Conservation (phyloP, 1,284 basidiomycete species). For the Leccinum subrobustum region DNA sequence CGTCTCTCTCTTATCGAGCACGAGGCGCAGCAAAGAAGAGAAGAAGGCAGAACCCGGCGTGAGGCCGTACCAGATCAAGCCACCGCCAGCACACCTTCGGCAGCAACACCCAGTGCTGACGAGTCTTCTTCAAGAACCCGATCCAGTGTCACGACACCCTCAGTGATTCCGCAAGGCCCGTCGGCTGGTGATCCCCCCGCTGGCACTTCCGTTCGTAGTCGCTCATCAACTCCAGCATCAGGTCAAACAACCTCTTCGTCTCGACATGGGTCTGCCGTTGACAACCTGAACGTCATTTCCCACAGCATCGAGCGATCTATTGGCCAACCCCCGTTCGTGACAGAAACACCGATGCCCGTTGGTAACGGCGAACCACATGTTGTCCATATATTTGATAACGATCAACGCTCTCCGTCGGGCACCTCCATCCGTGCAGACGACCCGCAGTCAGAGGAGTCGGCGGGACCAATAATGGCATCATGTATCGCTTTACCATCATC, state of each 20-base stretch:
- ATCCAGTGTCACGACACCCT: conserved; percentile 1
- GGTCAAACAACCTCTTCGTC: conserved; percentile 37
- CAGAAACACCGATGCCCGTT: conserved; percentile 4
- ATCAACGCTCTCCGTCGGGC: conserved; percentile 12
- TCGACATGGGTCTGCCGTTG: conserved; percentile 26
- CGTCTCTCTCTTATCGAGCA: conserved; percentile 91
- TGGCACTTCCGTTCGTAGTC: conserved; percentile 18
- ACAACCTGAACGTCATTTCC: conserved; percentile 26
- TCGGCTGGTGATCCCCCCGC: conserved; percentile 13
- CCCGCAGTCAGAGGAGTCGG: conserved; percentile 9
- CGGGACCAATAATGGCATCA: conserved; percentile 21
- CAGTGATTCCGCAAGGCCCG: conserved; percentile 5
- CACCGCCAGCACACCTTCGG: conserved; percentile 17
- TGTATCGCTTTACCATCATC: conserved; percentile 30
- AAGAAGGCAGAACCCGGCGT: conserved; percentile 56
- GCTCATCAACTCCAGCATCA: conserved; percentile 33
- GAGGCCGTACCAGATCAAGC: conserved; percentile 39
- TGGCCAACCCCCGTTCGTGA: conserved; percentile 22
- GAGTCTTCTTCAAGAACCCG: conserved; percentile 7
- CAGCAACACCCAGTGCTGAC: conserved; percentile 6
- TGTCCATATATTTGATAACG: conserved; percentile 6
- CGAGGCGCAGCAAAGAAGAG: conserved; percentile 73
- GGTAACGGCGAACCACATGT: conserved; percentile 12
- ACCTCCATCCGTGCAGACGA: conserved; percentile 6
- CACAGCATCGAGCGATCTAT: conserved; percentile 28